Evolutionary conservation across 164 flowering plant species (phyloP), one percentile per base, ranked within the genome.

Genomic region (Echeveria elegans): DNA sequence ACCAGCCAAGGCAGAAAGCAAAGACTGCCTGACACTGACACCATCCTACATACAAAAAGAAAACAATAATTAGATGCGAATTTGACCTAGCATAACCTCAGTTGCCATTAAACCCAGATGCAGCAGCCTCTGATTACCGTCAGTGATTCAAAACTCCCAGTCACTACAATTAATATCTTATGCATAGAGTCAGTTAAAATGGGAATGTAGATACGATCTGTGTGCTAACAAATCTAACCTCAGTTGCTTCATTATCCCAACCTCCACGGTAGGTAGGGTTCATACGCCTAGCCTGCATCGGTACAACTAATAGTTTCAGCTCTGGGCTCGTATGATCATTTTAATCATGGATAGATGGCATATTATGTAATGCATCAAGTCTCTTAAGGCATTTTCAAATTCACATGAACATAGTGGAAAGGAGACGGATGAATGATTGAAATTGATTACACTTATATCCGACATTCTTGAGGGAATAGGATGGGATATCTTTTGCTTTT

Each of bases 1-100:
- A 29, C 32, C 28, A 56, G 18, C 61, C 61, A 28, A 56, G 61
- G 61, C 31, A 56, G 61, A 28, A 56, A 56, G 61, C 32, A 56
- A 56, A 56, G 61, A 56, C 61, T 56, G 61, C 61, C 61, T 26
- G 61, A 14, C 61, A 56, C 28, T 56, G 32, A 29, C 61, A 56
- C 18, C 61, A 56, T 56, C 32, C 61, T 56, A 56, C 31, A 28
- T 14, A 28, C 18, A 26, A 6, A 34, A 3, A 28, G 6, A 11
- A 56, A 19, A 24, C 60, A 56, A 28, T 21, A 7, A 21, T 52
- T 4, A 52, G 14, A 23, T 23, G 7, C 37, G 8, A 8, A 12
- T 6, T 21, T 9, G 29, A 9, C 14, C 58, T 52, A 6, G 26
- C 58, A 7, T 7, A 52, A 52, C 26, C 26, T 23, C 24, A 52